A percentile compares a stretch with the other conserved stretches of the same genome.
phyloP scores from a whole-genome alignment of 2,329 filamentous ascomycete species.

The Paramyrothecium roridum region DNA sequence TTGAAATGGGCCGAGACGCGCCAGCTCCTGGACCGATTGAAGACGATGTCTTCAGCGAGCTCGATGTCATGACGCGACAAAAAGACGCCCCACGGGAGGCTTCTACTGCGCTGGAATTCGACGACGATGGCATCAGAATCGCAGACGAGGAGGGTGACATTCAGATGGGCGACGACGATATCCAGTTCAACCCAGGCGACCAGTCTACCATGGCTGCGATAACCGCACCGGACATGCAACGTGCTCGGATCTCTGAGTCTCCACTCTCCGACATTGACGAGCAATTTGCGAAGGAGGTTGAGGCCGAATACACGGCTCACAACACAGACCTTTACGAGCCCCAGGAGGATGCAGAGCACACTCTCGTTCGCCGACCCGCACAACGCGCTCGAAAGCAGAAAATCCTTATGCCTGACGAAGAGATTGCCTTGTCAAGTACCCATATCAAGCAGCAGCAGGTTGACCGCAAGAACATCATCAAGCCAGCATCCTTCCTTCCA shows the following conservation, averaged over 20 bases:
- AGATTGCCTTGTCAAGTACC: conserved; percentile 71
- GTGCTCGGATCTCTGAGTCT: conserved; percentile 65
- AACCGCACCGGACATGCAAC: conserved; percentile 44
- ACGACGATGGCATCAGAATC: conserved; percentile 54
- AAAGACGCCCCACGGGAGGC: conserved; percentile 56
- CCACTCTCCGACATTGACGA: conserved; percentile 69
- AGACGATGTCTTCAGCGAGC: conserved; percentile 66
- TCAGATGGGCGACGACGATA: conserved; percentile 58
- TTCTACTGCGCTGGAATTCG: conserved; percentile 51
- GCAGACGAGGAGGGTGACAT: conserved; percentile 64
- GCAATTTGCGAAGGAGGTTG: conserved; percentile 56
- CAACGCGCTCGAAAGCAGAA: conserved; percentile 75
- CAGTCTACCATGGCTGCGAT: conserved; percentile 54
- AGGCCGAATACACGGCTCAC: conserved; percentile 52
- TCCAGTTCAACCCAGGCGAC: conserved; percentile 62
- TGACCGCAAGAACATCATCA: conserved; percentile 83
- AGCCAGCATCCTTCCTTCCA: conserved; percentile 77
- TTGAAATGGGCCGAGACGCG: conserved; percentile 89
- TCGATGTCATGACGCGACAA: conserved; percentile 54
- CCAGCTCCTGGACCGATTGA: conserved; percentile 64
- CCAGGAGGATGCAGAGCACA: conserved; percentile 52
- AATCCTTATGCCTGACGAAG: conserved; percentile 75
- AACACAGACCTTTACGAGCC: conserved; percentile 61
- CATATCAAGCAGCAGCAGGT: conserved; percentile 85
- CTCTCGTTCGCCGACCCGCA: conserved; percentile 63